These are phyloP conservation scores for Begonia fuchsioides DNA, from an alignment of 306 rosid species.

Conservation along the genomic window DNA sequence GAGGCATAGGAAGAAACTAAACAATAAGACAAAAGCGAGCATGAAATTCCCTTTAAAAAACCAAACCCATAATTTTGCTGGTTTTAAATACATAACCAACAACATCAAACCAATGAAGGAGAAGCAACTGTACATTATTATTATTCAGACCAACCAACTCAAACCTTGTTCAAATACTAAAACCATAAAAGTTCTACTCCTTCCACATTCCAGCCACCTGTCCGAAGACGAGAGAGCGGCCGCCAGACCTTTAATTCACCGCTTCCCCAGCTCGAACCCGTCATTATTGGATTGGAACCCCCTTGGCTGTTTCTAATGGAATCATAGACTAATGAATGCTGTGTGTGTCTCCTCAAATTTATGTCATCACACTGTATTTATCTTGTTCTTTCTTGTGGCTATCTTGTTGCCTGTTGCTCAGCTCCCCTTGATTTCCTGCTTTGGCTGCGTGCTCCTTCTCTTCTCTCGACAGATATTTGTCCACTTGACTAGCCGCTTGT, in stretches of 20 bases:
- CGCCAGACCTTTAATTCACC: neutral
- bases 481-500: conserved; percentile 75
- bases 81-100: neutral
- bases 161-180: neutral
- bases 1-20: no score
- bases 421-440: conserved; percentile 18
- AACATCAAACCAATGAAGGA: conserved; percentile 1
- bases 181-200: conserved; percentile 6
- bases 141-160: conserved; percentile 1
- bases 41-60: no score
- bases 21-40: no score
- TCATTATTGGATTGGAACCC: neutral
- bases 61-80: neutral
- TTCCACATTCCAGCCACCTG: no score
- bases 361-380: conserved; percentile 55
- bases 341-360: conserved; percentile 4
- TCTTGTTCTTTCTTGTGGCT: conserved; percentile 34
- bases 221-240: no score
- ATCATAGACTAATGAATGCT: neutral
- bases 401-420: conserved; percentile 5
- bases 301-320: neutral
- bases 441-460: conserved; percentile 15
- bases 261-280: neutral
- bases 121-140: conserved; percentile 47
- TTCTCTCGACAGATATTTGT: conserved; percentile 30